These are phyloP conservation scores for Diaporthe aspalathi DNA, from an alignment of 2,329 filamentous ascomycete genomes.

Conservation along the genomic window DNA sequence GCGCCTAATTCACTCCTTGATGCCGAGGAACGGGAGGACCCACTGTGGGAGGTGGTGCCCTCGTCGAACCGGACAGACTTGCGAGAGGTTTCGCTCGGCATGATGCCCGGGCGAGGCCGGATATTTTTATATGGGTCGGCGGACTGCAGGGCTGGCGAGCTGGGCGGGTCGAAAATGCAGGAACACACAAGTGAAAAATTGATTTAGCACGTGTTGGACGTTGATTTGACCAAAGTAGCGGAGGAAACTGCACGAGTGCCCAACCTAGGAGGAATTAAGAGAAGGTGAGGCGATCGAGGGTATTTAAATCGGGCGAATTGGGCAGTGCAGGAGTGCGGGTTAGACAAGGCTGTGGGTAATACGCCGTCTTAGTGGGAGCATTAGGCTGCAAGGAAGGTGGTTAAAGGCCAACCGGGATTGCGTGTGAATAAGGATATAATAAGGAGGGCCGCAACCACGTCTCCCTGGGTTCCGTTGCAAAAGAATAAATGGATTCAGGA, in stretches of 20 bases:
- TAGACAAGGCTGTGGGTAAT: constrained; percentile 43
- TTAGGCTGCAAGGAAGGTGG: constrained; percentile 38
- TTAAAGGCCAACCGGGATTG: constrained; percentile 34
- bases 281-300: constrained; percentile 40
- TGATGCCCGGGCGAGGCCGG: constrained; percentile 11
- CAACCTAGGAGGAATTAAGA: constrained; percentile 45
- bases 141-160: constrained; percentile 32
- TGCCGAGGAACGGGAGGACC: constrained; percentile 44
- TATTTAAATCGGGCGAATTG: constrained; percentile 42
- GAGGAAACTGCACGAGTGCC: constrained; percentile 48
- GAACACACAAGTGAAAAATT: constrained; percentile 32
- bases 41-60: constrained; percentile 46
- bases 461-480: constrained; percentile 7
- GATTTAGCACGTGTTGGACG: constrained; percentile 47
- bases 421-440: constrained; percentile 25
- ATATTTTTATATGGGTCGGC: constrained; percentile 7
- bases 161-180: constrained; percentile 27
- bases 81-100: constrained; percentile 33
- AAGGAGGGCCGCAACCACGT: constrained; percentile 19
- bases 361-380: constrained; percentile 36
- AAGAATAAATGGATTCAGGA: not conserved
- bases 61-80: constrained; percentile 49
- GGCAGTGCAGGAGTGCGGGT: constrained; percentile 41
- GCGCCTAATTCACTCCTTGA: constrained; percentile 49
- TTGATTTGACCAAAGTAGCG: constrained; percentile 47